phyloP scores from a whole-genome alignment of 2,329 filamentous ascomycete genomes.

The Neocatenulostroma microsporum region DNA sequence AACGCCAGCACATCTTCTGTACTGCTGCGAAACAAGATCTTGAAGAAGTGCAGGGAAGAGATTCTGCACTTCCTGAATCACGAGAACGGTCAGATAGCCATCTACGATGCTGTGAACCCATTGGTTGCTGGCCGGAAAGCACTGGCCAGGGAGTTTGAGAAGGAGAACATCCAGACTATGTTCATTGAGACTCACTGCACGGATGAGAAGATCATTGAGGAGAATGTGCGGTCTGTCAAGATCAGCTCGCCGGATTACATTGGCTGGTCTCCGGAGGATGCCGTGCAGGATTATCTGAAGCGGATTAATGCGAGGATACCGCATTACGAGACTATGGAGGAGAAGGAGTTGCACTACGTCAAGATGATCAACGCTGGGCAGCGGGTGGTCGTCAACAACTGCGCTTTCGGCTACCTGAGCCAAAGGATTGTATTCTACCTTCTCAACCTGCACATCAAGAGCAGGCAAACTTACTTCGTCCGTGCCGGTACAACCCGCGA shows the following conservation, averaged over 20 bases:
- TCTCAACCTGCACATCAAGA: slow-evolving; percentile 95
- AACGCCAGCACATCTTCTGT: slow-evolving; percentile 88
- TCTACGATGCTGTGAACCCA: slow-evolving; percentile 97
- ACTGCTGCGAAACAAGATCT: slow-evolving; percentile 90
- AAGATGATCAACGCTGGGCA: slow-evolving; percentile 99
- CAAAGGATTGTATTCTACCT: slow-evolving; percentile 98
- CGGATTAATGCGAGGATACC: slow-evolving; percentile 90
- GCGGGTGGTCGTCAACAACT: slow-evolving; percentile 91
- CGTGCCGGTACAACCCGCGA: slow-evolving; percentile 75
- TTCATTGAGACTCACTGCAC: slow-evolving; percentile 96
- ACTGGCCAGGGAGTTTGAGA: slow-evolving; percentile 92
- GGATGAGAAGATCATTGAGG: slow-evolving; percentile 85
- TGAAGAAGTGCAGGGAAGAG: slow-evolving; percentile 95
- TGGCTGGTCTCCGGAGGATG: slow-evolving; percentile 85
- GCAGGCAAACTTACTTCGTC: slow-evolving; percentile 85
- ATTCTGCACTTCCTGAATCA: slow-evolving; percentile 95
- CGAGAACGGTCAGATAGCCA: slow-evolving; percentile 95
- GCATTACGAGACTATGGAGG: slow-evolving; percentile 93
- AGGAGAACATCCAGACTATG: slow-evolving; percentile 89
- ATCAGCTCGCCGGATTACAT: slow-evolving; percentile 96
- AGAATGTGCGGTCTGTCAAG: slow-evolving; percentile 95
- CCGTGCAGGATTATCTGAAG: slow-evolving; percentile 81
- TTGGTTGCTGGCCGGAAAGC: slow-evolving; percentile 72
- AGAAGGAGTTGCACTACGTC: slow-evolving; percentile 90
- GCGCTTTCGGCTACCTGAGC: slow-evolving; percentile 91